Conservation (phyloP, 2,329 filamentous ascomycete genomes). For the Corynespora cassiicola region DNA sequence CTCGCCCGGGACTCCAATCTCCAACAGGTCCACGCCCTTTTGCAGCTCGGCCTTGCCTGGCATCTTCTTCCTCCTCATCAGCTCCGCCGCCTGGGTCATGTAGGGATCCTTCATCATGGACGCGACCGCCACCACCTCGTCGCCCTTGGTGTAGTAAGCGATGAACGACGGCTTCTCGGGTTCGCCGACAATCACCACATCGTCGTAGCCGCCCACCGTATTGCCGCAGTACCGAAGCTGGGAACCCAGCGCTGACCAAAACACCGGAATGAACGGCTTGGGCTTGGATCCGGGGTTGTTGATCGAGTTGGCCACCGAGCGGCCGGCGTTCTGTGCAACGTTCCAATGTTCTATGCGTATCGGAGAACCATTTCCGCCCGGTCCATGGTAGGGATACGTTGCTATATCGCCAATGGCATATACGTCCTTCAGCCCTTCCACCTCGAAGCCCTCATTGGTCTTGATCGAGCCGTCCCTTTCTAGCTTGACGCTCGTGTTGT, state of each 20-base stretch:
- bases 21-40: slow-evolving; percentile 60
- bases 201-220: slow-evolving; percentile 82
- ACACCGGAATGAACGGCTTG: slow-evolving; percentile 86
- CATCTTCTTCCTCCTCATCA: slow-evolving; percentile 87
- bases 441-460: slow-evolving; percentile 80
- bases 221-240: slow-evolving; percentile 95
- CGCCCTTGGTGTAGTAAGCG: slow-evolving; percentile 86
- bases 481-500: slow-evolving; percentile 73
- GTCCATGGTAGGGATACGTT: slow-evolving; percentile 91
- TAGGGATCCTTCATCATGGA: slow-evolving; percentile 90
- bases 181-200: slow-evolving; percentile 79
- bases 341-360: slow-evolving; percentile 98
- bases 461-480: slow-evolving; percentile 85
- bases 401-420: slow-evolving; percentile 96
- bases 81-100: slow-evolving; percentile 80
- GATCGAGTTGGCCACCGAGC: slow-evolving; percentile 79
- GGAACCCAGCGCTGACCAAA: slow-evolving; percentile 91
- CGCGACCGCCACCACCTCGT: slow-evolving; percentile 87
- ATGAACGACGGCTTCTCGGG: slow-evolving; percentile 77
- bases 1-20: slow-evolving; percentile 52
- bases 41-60: slow-evolving; percentile 78
- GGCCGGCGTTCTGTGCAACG: slow-evolving; percentile 92
- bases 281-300: slow-evolving; percentile 66
- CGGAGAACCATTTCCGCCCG: slow-evolving; percentile 75
- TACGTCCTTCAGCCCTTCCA: slow-evolving; percentile 79